Conservation (phyloP, 2,329 filamentous ascomycete species). For the Fusarium sp. region DNA sequence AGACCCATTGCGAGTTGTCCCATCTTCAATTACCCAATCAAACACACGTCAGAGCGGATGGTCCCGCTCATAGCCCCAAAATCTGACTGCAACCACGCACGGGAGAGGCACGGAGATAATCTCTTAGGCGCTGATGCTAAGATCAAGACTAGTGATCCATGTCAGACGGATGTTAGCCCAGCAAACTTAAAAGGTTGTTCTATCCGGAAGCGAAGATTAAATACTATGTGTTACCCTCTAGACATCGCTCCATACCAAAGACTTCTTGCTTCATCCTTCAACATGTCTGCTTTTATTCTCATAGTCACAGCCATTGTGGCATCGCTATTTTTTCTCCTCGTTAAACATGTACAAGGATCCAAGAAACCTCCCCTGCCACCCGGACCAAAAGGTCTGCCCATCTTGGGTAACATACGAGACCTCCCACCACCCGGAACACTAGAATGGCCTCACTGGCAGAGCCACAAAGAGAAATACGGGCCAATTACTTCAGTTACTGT, state of each 20-base stretch:
- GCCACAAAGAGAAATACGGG: constrained; percentile 51
- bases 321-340: fast-evolving
- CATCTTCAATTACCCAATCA: background rate
- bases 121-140: background rate
- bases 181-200: background rate
- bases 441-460: constrained; percentile 53
- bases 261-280: fast-evolving
- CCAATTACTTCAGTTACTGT: constrained; percentile 51
- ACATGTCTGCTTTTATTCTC: fast-evolving
- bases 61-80: background rate
- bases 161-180: background rate
- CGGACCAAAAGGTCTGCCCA: constrained; percentile 57
- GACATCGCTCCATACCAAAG: background rate
- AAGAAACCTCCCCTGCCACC: constrained; percentile 49
- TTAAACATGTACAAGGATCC: background rate
- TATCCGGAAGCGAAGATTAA: fast-evolving
- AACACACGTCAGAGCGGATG: background rate
- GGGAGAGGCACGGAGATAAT: background rate
- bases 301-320: fast-evolving
- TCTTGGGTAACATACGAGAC: constrained; percentile 62
- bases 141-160: background rate
- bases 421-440: constrained; percentile 51
- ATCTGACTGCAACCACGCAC: background rate
- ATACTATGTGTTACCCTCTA: background rate
- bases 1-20: background rate